phyloP scores from a whole-genome alignment of 352 stramenopile species.

The Blastocystis sp. region DNA sequence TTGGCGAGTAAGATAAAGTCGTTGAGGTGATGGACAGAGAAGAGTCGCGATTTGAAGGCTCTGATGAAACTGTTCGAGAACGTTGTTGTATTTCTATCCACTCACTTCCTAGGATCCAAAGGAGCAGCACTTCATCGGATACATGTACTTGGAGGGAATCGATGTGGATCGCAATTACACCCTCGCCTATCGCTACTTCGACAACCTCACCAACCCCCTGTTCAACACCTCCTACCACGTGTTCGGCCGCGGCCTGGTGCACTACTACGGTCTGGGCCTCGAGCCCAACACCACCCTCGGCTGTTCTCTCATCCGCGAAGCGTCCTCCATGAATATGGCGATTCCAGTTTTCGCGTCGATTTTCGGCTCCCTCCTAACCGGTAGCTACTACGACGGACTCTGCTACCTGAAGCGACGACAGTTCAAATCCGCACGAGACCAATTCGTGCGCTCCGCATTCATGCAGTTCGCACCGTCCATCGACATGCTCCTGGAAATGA shows the following conservation, averaged over 20 bases:
- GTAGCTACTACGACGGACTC: constrained; percentile 48
- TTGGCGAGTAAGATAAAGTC: not conserved
- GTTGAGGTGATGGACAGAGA: not conserved
- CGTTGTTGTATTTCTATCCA: not conserved
- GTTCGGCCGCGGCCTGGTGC: constrained; percentile 23
- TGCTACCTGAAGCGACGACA: constrained; percentile 3
- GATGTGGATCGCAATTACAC: constrained; percentile 23
- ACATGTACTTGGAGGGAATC: constrained; percentile 56
- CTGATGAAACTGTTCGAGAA: constrained; percentile 26
- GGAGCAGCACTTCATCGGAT: constrained; percentile 56
- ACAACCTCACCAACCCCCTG: constrained; percentile 31
- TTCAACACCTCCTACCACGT: constrained; percentile 59
- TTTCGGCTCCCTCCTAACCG: too few relatives aligned
- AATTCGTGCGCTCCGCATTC: constrained; percentile 8
- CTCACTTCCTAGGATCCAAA: not conserved
- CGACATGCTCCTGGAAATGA: constrained; percentile 33
- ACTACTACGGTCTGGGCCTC: constrained; percentile 58
- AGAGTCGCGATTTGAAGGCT: constrained; percentile 21
- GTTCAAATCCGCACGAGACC: constrained; percentile 10
- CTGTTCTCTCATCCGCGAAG: constrained; percentile 20
- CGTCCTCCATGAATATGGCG: not conserved
- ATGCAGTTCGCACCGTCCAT: constrained; percentile 26
- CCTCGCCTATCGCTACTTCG: constrained; percentile 29
- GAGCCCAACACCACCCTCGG: constrained; percentile 6
- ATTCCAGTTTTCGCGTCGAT: constrained; percentile 6